Evolutionary conservation across 352 stramenopile species (phyloP), one percentile per base, ranked within the genome.

Genomic region (Phytophthora hybrid): DNA sequence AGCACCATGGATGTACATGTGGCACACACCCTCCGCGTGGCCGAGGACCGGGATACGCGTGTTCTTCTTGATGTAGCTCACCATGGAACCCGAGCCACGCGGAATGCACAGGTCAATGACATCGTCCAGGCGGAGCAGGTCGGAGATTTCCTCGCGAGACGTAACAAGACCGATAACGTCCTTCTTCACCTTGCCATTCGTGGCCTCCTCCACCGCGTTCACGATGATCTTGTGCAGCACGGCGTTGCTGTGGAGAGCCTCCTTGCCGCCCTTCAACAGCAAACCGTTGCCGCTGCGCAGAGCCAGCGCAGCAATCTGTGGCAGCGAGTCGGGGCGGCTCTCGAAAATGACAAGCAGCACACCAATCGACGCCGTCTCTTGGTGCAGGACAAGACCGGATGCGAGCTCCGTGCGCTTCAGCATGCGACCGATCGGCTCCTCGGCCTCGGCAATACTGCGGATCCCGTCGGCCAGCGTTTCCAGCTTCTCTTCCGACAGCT

Each of bases 311-410:
- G 97, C 94, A 74, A 99, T 99, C 87, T 99, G 96, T 19, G 95
- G 93, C 26, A 98, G 71, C 21, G 91, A 99, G 78, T 99, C 98
- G 13, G 98, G 98, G 16, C 98, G 85, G 63, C 93, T 98, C 81
- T 99, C 98, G 71, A 99, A 99, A 69, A 99, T 98, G 53, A 99
- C 97, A 63, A 99, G 95, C 9, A 99, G 76, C 32, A 99, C 97
- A 31, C 98, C 98, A 74, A 99, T 99, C 16, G 98, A 93, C 0
- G 96, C 90, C 5, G 97, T 99, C 62, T 98, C 95, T 67, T 98
- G 93, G 56, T 97, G 93, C 41, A 99, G 83, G 18, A 97, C 78
- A n/a, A 99, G 81, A 19, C 97, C 96, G 44, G 92, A 92, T 1
- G 93, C 89, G 5, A 99, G 63, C 80, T 99, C 97, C 10, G 82